Evolutionary conservation across 2,329 filamentous ascomycete genomes (phyloP).

Genomic region (Curvularia hawaiiensis): DNA sequence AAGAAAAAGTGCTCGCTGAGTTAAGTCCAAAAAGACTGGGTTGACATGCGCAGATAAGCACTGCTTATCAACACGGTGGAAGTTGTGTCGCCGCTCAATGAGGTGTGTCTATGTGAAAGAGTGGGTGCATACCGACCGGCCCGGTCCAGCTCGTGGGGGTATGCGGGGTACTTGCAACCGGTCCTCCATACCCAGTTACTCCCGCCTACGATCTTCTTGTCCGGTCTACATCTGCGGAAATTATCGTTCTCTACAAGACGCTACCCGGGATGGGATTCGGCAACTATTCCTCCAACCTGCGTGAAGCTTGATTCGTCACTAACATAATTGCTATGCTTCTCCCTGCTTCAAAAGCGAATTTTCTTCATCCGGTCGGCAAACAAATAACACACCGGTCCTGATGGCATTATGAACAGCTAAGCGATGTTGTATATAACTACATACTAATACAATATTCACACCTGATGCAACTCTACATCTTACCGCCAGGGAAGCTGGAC

Average conservation of each 20-base stretch:
- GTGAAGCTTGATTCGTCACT: not conserved
- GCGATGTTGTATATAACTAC: not conserved
- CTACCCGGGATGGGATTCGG: not conserved
- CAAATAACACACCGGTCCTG: not conserved
- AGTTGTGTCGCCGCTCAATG: not conserved
- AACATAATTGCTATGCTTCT: no score
- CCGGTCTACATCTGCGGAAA: not conserved
- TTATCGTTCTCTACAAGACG: not conserved
- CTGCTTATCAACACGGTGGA: not conserved
- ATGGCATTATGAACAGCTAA: not conserved
- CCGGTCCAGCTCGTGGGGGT: not conserved
- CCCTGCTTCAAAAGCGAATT: not conserved
- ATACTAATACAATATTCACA: not conserved
- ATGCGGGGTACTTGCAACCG: not conserved
- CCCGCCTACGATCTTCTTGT: not conserved
- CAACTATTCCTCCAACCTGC: not conserved
- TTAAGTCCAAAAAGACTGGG: not conserved
- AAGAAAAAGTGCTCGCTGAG: not conserved
- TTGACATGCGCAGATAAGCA: not conserved
- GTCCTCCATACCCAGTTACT: not conserved
- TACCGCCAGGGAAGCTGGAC: conserved; percentile 24
- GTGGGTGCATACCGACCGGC: not conserved
- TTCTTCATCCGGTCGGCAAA: not conserved
- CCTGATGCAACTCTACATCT: not conserved
- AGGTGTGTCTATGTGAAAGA: not conserved